Conservation (phyloP, 441 rosid species). For the Adansonia madagascariensis region DNA sequence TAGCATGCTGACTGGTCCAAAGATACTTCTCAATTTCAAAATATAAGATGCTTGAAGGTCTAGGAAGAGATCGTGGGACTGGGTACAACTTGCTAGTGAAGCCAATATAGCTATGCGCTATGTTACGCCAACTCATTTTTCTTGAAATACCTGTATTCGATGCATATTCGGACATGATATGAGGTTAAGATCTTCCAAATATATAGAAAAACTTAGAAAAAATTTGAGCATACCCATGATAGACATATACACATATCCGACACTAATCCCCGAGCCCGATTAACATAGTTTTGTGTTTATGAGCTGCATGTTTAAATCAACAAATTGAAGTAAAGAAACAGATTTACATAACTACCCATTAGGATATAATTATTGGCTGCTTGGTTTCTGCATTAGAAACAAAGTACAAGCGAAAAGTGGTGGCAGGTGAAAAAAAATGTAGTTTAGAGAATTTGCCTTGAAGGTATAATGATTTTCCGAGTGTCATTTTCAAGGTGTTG, state of each 20-base stretch:
- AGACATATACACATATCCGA: too few species aligned
- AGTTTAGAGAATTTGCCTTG: neutral
- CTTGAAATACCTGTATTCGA: too few species aligned
- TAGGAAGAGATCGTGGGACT: neutral
- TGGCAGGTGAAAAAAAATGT: neutral
- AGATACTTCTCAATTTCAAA: too few species aligned
- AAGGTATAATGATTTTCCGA: neutral
- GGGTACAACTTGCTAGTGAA: neutral
- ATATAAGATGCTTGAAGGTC: neutral
- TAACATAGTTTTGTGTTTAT: neutral
- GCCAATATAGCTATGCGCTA: neutral
- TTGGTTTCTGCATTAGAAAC: neutral
- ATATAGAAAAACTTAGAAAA: too few species aligned
- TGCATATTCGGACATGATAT: too few species aligned
- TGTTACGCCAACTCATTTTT: too few species aligned
- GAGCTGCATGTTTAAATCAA: constrained; percentile 2
- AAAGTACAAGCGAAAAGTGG: neutral
- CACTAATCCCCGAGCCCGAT: too few species aligned
- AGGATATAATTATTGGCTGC: neutral
- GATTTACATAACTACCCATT: neutral
- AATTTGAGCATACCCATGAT: too few species aligned
- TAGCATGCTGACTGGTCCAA: neutral
- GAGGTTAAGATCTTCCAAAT: too few species aligned
- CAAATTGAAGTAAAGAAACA: neutral
- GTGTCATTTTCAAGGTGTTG: neutral